Evolutionary conservation across 2,329 filamentous ascomycete genomes (phyloP).

Genomic region (Paecilomyces variotii): DNA sequence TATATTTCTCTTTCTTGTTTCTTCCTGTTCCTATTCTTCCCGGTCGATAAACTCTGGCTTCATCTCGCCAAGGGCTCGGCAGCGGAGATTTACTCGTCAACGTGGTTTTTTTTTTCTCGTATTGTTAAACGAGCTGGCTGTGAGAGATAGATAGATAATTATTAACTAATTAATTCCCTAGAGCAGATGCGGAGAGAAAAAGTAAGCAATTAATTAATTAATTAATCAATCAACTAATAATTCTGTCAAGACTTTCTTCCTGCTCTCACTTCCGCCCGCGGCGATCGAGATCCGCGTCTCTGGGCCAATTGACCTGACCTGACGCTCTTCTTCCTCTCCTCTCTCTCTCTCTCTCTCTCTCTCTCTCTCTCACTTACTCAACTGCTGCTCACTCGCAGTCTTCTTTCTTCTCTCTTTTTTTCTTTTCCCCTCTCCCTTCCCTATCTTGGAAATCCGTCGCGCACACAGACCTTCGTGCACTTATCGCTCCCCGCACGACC

Average conservation of each 20-base stretch:
- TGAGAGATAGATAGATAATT: too few relatives aligned
- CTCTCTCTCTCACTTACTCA: slow-evolving; percentile 2
- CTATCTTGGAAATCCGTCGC: not conserved
- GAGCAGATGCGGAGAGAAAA: too few relatives aligned
- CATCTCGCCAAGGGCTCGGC: not conserved
- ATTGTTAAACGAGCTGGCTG: too few relatives aligned
- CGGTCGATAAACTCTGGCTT: too few relatives aligned
- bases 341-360: slow-evolving; percentile 3
- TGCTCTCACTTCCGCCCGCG: not conserved
- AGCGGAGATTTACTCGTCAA: not conserved
- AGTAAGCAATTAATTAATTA: too few relatives aligned
- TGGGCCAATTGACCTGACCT: slow-evolving; percentile 1
- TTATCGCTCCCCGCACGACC: not conserved
- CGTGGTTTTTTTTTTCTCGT: too few relatives aligned
- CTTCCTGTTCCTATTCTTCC: too few relatives aligned
- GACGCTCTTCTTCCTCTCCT: slow-evolving; percentile 5
- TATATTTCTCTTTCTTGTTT: too few relatives aligned
- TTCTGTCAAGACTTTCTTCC: too few relatives aligned
- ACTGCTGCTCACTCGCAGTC: slow-evolving; percentile 3
- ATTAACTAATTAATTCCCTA: too few relatives aligned
- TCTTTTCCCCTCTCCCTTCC: slow-evolving; percentile 1
- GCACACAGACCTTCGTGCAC: not conserved
- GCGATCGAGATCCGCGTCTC: slow-evolving; percentile 3
- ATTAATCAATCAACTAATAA: too few relatives aligned
- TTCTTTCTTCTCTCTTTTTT: not conserved